Percentiles rank a stretch among this genome's conserved stretches.
phyloP scores from a whole-genome alignment of 2,329 filamentous ascomycete species.

The Monosporascus sp. region DNA sequence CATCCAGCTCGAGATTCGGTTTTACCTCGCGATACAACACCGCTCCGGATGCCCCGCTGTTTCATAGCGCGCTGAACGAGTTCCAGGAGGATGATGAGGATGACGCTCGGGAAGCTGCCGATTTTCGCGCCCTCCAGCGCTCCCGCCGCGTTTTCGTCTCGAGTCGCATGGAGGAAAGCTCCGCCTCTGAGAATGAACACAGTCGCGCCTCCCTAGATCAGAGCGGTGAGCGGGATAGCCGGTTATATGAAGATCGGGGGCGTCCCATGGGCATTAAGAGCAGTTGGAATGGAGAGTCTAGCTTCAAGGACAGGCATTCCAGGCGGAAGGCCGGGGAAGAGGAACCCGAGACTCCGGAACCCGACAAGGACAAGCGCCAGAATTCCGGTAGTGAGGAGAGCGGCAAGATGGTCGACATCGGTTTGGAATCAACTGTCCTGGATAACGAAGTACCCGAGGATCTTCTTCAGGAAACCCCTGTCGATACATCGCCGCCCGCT shows the following conservation, averaged over 20 bases:
- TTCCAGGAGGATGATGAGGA: slow-evolving; percentile 92
- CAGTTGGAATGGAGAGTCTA: slow-evolving; percentile 57
- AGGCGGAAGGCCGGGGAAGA: slow-evolving; percentile 38
- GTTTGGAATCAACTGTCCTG: slow-evolving; percentile 64
- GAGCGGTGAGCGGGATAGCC: slow-evolving; percentile 45
- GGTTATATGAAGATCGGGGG: slow-evolving; percentile 41
- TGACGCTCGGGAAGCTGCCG: slow-evolving; percentile 87
- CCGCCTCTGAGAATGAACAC: slow-evolving; percentile 72
- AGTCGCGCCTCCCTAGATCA: slow-evolving; percentile 51
- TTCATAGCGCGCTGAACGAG: slow-evolving; percentile 85
- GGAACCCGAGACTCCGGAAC: slow-evolving; percentile 24
- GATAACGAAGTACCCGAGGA: slow-evolving; percentile 57
- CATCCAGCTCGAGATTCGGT: slow-evolving; percentile 67
- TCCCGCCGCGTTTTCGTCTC: slow-evolving; percentile 85
- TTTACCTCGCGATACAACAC: slow-evolving; percentile 73
- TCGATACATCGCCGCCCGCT: slow-evolving; percentile 52
- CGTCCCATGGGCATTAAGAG: slow-evolving; percentile 53
- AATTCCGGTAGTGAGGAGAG: slow-evolving; percentile 34
- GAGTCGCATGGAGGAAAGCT: slow-evolving; percentile 78
- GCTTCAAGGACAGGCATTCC: slow-evolving; percentile 32
- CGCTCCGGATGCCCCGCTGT: slow-evolving; percentile 79
- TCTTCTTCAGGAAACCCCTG: slow-evolving; percentile 48
- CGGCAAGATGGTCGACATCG: slow-evolving; percentile 79
- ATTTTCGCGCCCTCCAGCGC: slow-evolving; percentile 84
- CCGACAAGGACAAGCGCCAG: slow-evolving; percentile 22